Base-by-base conservation (phyloP, 768 basidiomycete genomes). In the Mycena epipterygia region DNA sequence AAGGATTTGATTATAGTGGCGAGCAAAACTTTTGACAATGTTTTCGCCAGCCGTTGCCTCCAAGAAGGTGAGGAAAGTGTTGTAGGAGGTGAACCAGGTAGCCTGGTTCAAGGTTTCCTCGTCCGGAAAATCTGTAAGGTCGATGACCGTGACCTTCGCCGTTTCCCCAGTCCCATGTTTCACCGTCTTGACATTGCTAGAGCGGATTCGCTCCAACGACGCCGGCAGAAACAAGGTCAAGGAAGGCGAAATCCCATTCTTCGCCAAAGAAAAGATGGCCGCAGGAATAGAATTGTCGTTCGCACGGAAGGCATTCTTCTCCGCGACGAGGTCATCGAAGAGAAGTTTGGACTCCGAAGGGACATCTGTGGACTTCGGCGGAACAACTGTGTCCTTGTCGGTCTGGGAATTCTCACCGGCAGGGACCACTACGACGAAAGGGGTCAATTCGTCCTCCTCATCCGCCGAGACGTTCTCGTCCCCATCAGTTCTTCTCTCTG, bases 131-230 rank as follows among this genome's bases (percentile, higher is more conserved):
- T 67, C 58, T 3, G 48, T 23, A 2, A 67, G 17, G 37, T 67
- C 65, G 23, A 59, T 58, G 1, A 66, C 64, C 0, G 64, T 66
- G 44, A 66, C 64, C 44, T 66, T 66, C 0, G 52, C 48, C 2
- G 53, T 19, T 14, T 66, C 64, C 4, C 65, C 65, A 9, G 65
- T 58, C 0, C 66, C 48, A 33, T 67, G 66, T 32, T 67, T 67
- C 9, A 59, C 56, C 1, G 57, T 60, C 17, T 67, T 59, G 27
- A 53, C 41, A 21, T 67, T 67, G 37, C 66, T 60, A 11, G 66
- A 60, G 16, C 66, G 58, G 21, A 67, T 67, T 1, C 49, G 66
- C 11, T 21, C 57, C 25, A 67, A n/a, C 8, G 66, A 67, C 13
- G 35, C 37, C 3, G 58, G 66, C 0, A 67, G 35, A 30, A 67